A percentile compares a stretch with the other conserved stretches of the same genome.
Evolutionary conservation across 768 basidiomycete species (phyloP).

Genomic region (Mycena floridula): DNA sequence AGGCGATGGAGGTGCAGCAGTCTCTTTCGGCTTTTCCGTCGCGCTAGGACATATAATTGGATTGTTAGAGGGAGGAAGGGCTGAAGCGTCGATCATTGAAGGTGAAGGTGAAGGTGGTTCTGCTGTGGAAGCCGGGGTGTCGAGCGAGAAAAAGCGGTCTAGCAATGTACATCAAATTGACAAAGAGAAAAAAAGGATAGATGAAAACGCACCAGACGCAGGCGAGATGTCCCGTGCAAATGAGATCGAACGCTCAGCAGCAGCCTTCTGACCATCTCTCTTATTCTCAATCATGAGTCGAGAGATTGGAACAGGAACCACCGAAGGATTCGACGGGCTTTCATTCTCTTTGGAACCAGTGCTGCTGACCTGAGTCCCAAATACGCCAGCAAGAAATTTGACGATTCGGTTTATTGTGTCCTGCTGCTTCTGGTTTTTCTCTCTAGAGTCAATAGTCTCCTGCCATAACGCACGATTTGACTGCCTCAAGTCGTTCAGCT

Average conservation of each 20-base stretch:
- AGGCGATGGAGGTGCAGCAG: too few relatives aligned
- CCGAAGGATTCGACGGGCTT: too few relatives aligned
- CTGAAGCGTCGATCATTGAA: slow-evolving; percentile 1
- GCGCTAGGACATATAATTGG: slow-evolving; percentile 12
- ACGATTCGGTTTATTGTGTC: slow-evolving; percentile 95
- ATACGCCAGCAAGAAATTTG: slow-evolving; percentile 90
- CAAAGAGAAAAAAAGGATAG: slow-evolving; percentile 7
- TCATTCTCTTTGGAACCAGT: slow-evolving; percentile 30
- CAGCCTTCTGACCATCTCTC: slow-evolving; percentile 28
- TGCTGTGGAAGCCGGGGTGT: slow-evolving; percentile 36
- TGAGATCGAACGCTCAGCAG: slow-evolving; percentile 34
- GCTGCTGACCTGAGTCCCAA: slow-evolving; percentile 53
- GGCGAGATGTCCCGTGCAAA: slow-evolving; percentile 6
- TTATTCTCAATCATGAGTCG: slow-evolving; percentile 63
- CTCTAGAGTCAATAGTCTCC: slow-evolving; percentile 73
- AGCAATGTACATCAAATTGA: slow-evolving; percentile 3
- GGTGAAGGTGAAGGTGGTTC: slow-evolving; percentile 3
- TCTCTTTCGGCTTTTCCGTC: slow-evolving; percentile 41
- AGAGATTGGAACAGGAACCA: slow-evolving; percentile 30
- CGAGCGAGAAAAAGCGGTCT: slow-evolving; percentile 40
- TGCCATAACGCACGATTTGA: slow-evolving; percentile 90
- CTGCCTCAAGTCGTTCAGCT: slow-evolving; percentile 82
- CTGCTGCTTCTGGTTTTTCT: slow-evolving; percentile 86
- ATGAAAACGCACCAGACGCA: slow-evolving; percentile 11
- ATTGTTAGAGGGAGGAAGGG: slow-evolving; percentile 2